Evolutionary conservation across 805 yeast species (phyloP), one percentile per base, ranked within the genome.

Genomic region (Candida vaughaniae): DNA sequence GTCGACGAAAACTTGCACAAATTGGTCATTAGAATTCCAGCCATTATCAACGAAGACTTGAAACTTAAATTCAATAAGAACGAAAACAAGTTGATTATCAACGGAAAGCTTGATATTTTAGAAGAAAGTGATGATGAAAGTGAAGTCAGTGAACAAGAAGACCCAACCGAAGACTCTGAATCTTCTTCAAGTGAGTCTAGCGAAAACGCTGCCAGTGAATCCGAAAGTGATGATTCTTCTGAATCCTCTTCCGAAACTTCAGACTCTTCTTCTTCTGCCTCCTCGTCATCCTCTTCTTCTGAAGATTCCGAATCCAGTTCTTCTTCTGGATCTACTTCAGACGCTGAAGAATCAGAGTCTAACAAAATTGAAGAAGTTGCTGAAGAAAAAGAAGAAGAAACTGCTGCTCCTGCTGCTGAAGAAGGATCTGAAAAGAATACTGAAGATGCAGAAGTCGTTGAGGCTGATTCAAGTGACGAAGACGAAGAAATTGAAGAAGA

Each of bases 401-500:
- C 23, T 20, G 23, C 6, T 20, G 23, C 23, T 20, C 23, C 23
- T 7, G 23, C 23, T 20, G 23, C 23, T 20, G 23, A 20, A 20
- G 38, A 34, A 15, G 41, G 34, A 16, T 10, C n/a, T 5, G 31
- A 28, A 28, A 6, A 6, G 6, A 15, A 7, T 15, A 15, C 19
- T 16, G 31, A 20, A 15, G 50, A 49, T 16, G 46, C 42, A 10
- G 55, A 49, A 27, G 37, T 39, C 31, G 36, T 28, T 20, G 45
- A 43, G 29, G 29, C 25, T 26, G 42, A 46, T 18, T 42, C 41
- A 23, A 40, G 35, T 12, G 53, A 47, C 52, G 48, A 26, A 33
- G 71, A 66, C 17, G 69, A 64, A 49, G 73, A 67, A 49, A 47
- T 68, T 16, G 45, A 50, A 45, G 73, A 68, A 46, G 74, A 68